Base-by-base conservation (phyloP, 108 stramenopile species). In the Nitzschia sp. region DNA sequence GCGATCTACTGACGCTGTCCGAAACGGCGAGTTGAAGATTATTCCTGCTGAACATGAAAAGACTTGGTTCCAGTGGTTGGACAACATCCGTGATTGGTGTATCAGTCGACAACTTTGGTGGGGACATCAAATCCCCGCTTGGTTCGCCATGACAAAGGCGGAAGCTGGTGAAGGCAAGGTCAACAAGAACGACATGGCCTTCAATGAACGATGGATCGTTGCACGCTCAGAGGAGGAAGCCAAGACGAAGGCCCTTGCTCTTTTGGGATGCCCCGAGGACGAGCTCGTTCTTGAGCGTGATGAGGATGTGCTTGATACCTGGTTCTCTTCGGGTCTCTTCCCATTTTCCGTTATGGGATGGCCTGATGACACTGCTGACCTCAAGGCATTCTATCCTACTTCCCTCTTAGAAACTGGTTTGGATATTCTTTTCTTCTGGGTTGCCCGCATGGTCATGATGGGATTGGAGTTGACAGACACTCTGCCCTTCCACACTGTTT, bases 361-460 rank as follows among this genome's bases (percentile, higher is more conserved):
- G 98, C 96, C 97, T 8, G 88, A 96, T 44, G 50, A 94, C 39
- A 95, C 95, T 12, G 93, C 81, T 39, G 98, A 99, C 71, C 63
- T 98, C 53, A 83, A 97, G 80, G 97, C 96, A 14, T 99, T 99
- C 69, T 99, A 95, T 72, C 98, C 98, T 15, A 97, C 94, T n/a
- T 91, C 91, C n/a, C 82, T 99, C 41, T 92, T 99, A 24, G 98
- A 99, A 76, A 99, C 98, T 24, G 98, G 98, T 10, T 82, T 88
- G 63, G 98, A 99, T 77, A 99, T 99, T 83, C 86, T 99, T 48
- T 99, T 99, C 88, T 99, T 99, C 81, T 99, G 98, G 98, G 98
- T 99, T 41, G 98, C 98, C 26, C 84, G 98, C 70, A 99, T 99
- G 98, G 98, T 99, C 40, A 98, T 99, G 97, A 97, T 99, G 96